Base-by-base conservation (phyloP, 306 rosid species). In the Cyclanthera cordifolia region DNA sequence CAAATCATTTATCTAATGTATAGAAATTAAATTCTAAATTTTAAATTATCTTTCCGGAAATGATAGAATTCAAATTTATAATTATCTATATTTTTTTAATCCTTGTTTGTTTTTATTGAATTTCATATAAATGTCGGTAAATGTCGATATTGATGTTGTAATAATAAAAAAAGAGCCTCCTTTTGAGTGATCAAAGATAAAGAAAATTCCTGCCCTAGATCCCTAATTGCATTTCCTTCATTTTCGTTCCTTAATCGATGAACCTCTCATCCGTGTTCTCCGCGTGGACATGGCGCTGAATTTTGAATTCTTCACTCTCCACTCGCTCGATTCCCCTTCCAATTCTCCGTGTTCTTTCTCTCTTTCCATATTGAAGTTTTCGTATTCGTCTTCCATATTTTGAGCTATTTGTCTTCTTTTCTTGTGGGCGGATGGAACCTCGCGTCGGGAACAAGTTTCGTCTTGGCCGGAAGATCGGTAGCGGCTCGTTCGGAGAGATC, bases 391-490 rank as follows among this genome's bases (percentile, higher is more conserved):
- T 27, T 16, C 74, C 53, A 48, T 61, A 75, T 69, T 76, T 86
- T 80, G 81, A 85, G 80, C 82, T 84, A 80, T 72, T 0, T 70
- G 21, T 51, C 49, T 64, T 45, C 21, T 41, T 75, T 56, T 56
- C n/a, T 6, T n/a, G n/a, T 50, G 56, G 47, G 39, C 67, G 75
- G 79, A 92, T 92, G 97, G 97, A 92, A 78, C 92, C 96, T 85
- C 97, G 96, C 53, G 92, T 92, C 68, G 96, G 92, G 25, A 88
- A 90, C 55, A 92, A 84, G 87, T 92, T 87, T 80, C 87, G 92
- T 32, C 75, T 92, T 39, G 96, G 97, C 37, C 83, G 96, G 72
- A 92, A 92, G 85, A 87, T 92, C 85, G 97, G 97, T 25, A 85
- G 97, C 77, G 95, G 97, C 55, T 92, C 97, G 32, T 92, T 92